A percentile compares a stretch with the other conserved stretches of the same genome.
phyloP scores from a whole-genome alignment of 2,329 filamentous ascomycete species.

The Aspergillus bombycis region DNA sequence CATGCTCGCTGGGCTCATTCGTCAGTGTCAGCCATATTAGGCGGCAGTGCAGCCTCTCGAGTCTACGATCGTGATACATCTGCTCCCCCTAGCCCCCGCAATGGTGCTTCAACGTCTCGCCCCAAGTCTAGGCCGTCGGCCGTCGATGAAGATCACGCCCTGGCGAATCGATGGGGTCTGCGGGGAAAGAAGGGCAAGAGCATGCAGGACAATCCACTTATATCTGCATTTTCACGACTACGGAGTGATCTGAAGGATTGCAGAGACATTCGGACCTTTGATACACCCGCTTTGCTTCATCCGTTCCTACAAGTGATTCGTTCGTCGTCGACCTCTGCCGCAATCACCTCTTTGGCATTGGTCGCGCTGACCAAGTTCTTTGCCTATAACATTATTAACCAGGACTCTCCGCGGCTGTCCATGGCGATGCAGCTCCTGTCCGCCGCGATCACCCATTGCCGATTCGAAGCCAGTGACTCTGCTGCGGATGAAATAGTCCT shows the following conservation, averaged over 20 bases:
- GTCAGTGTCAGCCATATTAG: constrained; percentile 92
- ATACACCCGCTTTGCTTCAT: constrained; percentile 84
- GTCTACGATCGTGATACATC: constrained; percentile 48
- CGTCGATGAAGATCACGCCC: constrained; percentile 47
- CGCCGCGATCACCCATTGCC: constrained; percentile 93
- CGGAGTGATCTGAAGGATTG: constrained; percentile 84
- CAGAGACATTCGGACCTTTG: constrained; percentile 87
- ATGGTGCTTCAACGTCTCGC: constrained; percentile 25
- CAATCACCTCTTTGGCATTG: constrained; percentile 92
- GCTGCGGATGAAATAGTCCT: constrained; percentile 94
- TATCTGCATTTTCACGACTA: constrained; percentile 89
- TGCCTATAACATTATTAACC: constrained; percentile 86
- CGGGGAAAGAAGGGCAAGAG: constrained; percentile 95
- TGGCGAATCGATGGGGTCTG: constrained; percentile 87
- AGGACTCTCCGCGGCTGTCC: constrained; percentile 81
- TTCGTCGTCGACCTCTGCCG: constrained; percentile 91
- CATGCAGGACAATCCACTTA: constrained; percentile 95
- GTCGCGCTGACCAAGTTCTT: constrained; percentile 96
- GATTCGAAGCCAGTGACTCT: constrained; percentile 95
- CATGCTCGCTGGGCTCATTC: constrained; percentile 95
- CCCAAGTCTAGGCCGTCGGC: constrained; percentile 25
- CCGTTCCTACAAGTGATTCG: constrained; percentile 97
- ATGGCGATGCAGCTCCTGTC: constrained; percentile 94
- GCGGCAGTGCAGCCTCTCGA: constrained; percentile 62
- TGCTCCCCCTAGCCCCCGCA: constrained; percentile 40